Conservation (phyloP, 108 stramenopile species). For the Hondaea fermentalgiana region DNA sequence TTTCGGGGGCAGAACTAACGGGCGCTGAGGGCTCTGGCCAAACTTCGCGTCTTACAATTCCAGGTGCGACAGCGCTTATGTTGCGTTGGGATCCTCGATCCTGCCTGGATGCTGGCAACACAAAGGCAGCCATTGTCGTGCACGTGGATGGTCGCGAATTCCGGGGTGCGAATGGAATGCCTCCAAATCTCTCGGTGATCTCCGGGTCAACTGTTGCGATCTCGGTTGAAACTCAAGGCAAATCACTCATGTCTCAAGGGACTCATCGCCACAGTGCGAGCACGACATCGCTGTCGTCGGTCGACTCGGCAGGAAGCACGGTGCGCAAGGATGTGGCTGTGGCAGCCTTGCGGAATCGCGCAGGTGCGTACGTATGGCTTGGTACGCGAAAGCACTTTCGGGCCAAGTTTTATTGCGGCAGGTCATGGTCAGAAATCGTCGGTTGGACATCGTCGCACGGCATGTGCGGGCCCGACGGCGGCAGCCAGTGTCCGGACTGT, state of each 20-base stretch:
- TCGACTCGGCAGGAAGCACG: too few relatives aligned
- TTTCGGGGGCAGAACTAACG: neutral
- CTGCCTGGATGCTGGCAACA: neutral
- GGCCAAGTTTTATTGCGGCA: neutral
- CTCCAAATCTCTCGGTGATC: neutral
- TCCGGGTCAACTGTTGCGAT: neutral
- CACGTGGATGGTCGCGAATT: neutral
- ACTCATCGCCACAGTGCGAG: neutral
- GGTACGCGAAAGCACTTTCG: neutral
- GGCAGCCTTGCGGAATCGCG: neutral
- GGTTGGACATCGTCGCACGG: neutral
- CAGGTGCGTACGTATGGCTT: constrained; percentile 2
- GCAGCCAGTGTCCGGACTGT: neutral
- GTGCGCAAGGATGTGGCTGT: neutral
- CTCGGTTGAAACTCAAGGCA: neutral
- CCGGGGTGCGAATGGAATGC: neutral
- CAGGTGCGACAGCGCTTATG: neutral
- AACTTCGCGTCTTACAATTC: neutral
- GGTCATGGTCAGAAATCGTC: neutral
- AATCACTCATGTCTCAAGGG: neutral
- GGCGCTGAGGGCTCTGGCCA: neutral
- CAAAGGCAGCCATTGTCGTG: neutral
- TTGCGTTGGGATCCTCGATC: neutral
- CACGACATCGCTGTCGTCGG: too few relatives aligned
- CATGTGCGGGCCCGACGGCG: neutral